Evolutionary conservation across 2,329 filamentous ascomycete species (phyloP), one percentile per base, ranked within the genome.

Genomic region (Chrysosporium keratinophilum): DNA sequence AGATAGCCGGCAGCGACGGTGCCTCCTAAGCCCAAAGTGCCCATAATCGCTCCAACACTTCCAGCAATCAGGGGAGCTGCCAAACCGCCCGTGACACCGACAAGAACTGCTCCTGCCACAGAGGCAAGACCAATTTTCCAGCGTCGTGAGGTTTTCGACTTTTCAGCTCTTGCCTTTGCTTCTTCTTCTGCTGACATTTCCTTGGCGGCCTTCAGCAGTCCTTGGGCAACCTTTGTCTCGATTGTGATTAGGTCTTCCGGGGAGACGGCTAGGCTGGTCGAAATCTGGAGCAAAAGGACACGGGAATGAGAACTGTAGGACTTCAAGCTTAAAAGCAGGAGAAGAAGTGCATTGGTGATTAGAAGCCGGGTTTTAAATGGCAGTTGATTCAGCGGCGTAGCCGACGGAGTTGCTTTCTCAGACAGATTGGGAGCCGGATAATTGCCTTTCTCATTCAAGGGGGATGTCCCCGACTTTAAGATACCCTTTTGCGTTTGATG

Each of bases 111-210:
- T 10, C 91, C 91, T 0, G 88, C 89, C 0, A 94, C 88, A 7
- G 86, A 87, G 0, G 90, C 91, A 23, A 96, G 75, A 0, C 90
- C 88, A 17, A 96, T 88, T 65, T 89, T 89, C 80, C 83, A 87
- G 65, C 83, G 83, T 43, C 83, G 77, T 15, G 78, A 69, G n/a
- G 74, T 72, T 58, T 81, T 82, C 41, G 78, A 80, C 56, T 87
- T 81, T 53, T 88, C 83, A 0, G 74, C 78, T 52, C 84, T 81
- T 65, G 85, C 86, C 63, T 85, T 80, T 0, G 82, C 83, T 65
- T 93, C 88, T 1, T 83, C 80, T 57, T 90, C 85, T 0, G 85
- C 87, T 0, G 83, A 84, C 74, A 94, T 84, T 19, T 83, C 78
- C 59, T 85, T 79, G n/a, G 87, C 86, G 35, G 86, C 82, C 60